Evolutionary conservation across 495 filamentous ascomycete genomes (phyloP).

Genomic region (Pyronema domesticum): DNA sequence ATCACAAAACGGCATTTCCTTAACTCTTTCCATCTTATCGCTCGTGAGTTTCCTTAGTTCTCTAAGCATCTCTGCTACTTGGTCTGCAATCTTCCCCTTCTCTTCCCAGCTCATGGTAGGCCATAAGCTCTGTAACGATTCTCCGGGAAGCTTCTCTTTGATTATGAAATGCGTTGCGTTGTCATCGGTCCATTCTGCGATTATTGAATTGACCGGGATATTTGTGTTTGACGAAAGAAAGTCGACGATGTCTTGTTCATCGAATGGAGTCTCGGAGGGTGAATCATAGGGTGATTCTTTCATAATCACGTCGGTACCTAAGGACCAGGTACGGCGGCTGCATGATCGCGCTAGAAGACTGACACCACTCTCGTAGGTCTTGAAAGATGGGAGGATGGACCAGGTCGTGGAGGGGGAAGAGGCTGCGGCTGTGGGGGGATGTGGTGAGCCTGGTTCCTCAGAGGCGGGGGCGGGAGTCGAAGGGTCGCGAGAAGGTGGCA

Average conservation of each 20-base stretch:
- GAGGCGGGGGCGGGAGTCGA: too few relatives aligned
- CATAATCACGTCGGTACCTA: slow-evolving; percentile 24
- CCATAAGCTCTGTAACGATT: slow-evolving; percentile 9
- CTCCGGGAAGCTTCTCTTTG: slow-evolving; percentile 9
- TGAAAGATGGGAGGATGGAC: neutral
- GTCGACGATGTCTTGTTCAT: slow-evolving; percentile 10
- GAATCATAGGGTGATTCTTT: slow-evolving; percentile 18
- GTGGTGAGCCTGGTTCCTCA: too few relatives aligned
- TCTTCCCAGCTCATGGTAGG: slow-evolving; percentile 7
- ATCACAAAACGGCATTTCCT: slow-evolving; percentile 7
- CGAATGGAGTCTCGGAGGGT: slow-evolving; percentile 7
- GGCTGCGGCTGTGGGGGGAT: too few relatives aligned
- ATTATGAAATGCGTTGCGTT: slow-evolving; percentile 12
- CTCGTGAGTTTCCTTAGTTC: slow-evolving; percentile 7
- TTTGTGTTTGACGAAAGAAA: slow-evolving; percentile 11
- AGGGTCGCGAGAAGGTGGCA: too few relatives aligned
- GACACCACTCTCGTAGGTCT: slow-evolving; percentile 22
- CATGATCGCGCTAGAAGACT: slow-evolving; percentile 25
- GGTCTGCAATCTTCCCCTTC: slow-evolving; percentile 12
- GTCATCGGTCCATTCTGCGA: slow-evolving; percentile 11
- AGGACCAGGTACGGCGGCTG: slow-evolving; percentile 25
- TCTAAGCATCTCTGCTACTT: slow-evolving; percentile 8
- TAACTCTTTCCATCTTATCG: slow-evolving; percentile 5
- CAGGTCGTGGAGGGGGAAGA: too few relatives aligned
- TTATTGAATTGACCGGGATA: slow-evolving; percentile 8